phyloP scores from a whole-genome alignment of 768 basidiomycete species.

The Pleurotus tuoliensis region DNA sequence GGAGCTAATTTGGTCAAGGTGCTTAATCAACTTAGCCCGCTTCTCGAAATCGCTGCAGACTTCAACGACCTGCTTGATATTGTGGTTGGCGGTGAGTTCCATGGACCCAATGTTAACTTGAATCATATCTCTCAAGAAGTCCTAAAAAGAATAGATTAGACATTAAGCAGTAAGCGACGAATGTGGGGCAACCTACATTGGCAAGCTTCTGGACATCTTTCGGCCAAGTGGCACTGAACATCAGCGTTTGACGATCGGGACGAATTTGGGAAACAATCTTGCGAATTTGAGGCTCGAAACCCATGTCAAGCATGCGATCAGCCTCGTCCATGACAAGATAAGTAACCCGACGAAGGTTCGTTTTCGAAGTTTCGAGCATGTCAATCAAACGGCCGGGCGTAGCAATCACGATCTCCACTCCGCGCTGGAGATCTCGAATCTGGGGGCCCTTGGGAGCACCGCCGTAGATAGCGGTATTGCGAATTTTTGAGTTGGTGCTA shows the following conservation, averaged over 20 bases:
- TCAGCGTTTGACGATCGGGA: slow-evolving; percentile 96
- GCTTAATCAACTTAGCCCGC: slow-evolving; percentile 92
- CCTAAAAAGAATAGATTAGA: slow-evolving; percentile 39
- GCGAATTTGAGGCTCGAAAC: slow-evolving; percentile 99
- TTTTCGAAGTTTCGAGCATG: slow-evolving; percentile 96
- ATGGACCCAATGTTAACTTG: slow-evolving; percentile 99
- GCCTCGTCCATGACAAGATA: slow-evolving; percentile 99
- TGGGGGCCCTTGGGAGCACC: slow-evolving; percentile 99
- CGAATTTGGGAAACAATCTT: slow-evolving; percentile 98
- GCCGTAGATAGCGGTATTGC: slow-evolving; percentile 98
- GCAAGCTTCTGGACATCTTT: slow-evolving; percentile 99
- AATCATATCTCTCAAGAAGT: slow-evolving; percentile 94
- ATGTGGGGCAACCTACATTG: slow-evolving; percentile 43
- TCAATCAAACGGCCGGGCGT: slow-evolving; percentile 99
- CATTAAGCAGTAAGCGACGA: not conserved
- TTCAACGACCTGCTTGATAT: slow-evolving; percentile 93
- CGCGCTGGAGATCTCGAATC: slow-evolving; percentile 95
- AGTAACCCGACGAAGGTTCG: slow-evolving; percentile 92
- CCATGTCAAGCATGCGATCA: slow-evolving; percentile 99
- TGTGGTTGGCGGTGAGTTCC: slow-evolving; percentile 98
- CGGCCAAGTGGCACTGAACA: slow-evolving; percentile 99
- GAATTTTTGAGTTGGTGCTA: slow-evolving; percentile 88
- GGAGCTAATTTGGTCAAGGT: slow-evolving; percentile 91
- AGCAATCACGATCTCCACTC: slow-evolving; percentile 98
- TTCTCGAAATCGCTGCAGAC: slow-evolving; percentile 98